Base-by-base conservation (phyloP, 2,329 filamentous ascomycete species). In the Aspergillus neotritici region DNA sequence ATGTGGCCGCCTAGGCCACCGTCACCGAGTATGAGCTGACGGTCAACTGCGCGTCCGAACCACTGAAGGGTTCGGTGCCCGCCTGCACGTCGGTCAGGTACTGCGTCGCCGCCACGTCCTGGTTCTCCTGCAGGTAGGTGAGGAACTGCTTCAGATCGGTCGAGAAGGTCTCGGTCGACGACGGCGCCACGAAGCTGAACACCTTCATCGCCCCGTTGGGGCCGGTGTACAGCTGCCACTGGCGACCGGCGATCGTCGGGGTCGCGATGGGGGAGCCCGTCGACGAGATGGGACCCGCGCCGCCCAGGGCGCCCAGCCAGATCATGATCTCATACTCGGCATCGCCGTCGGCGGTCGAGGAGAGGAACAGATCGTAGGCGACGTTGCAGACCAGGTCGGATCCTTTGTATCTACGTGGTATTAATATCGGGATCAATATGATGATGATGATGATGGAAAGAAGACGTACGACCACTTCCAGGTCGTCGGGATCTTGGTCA, bases 241-340 rank as follows among this genome's bases (percentile, higher is more conserved):
- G 63, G 25, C 65, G 60, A 32, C 77, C 79, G 31, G 62, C 76
- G 44, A 84, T 68, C 10, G 68, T 77, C 10, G 74, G 67, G 1
- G 71, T 79, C 3, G 74, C 77, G 50, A 82, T 69, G 5, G 76
- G 53, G 13, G 64, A 67, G 39, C 78, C 78, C 2, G 57, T 63
- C 14, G 60, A 62, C 7, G 63, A 65, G 66, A 83, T 79, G 16
- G 78, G 77, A 4, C 78, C 77, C 2, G 76, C 77, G 39, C 75
- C 74, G 17, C 75, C 78, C 34, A 80, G 62, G 25, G 76, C 76
- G 3, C 69, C 74, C 35, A 82, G 68, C 80, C 81, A 84, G 51
- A 84, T 72, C 80, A 84, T 84, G 53, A 84, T 68, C 63, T 84
- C 81, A 56, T 78, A 82, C 53, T 78, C 68, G n/a, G 70, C 57